These are phyloP conservation scores for Phytopythium aichiense DNA, from an alignment of 352 stramenopile genomes.

Conservation along the genomic window DNA sequence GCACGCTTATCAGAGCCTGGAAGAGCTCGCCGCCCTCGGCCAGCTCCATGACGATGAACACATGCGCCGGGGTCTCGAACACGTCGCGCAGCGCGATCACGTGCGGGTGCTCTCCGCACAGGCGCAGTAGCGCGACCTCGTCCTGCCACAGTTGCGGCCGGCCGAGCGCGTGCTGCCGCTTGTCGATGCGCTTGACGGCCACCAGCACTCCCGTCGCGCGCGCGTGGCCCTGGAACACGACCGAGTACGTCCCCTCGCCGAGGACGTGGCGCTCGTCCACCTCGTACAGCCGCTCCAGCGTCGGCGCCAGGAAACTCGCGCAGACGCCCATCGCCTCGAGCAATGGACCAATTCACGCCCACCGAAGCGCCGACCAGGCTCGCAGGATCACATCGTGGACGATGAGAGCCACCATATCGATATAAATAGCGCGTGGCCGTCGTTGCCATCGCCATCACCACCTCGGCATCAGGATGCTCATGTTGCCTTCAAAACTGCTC, in stretches of 20 bases:
- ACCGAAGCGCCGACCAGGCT: not conserved
- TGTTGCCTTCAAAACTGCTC: not conserved
- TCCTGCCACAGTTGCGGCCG: conserved; percentile 28
- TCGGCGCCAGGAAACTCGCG: conserved; percentile 25
- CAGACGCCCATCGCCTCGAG: conserved; percentile 35
- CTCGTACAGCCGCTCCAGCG: conserved; percentile 34
- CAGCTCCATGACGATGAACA: conserved; percentile 60
- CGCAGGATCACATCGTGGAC: not conserved
- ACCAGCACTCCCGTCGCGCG: conserved; percentile 28
- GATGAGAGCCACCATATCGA: not conserved
- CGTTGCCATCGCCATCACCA: not conserved
- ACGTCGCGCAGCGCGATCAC: conserved; percentile 50
- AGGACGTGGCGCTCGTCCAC: conserved; percentile 39
- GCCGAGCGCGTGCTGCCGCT: conserved; percentile 13
- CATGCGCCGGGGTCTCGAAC: conserved; percentile 42
- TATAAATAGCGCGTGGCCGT: not conserved
- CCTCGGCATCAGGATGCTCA: not conserved
- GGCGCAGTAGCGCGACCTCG: conserved; percentile 44
- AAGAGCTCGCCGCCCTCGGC: conserved; percentile 65
- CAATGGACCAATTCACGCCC: not conserved
- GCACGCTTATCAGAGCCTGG: conserved; percentile 50
- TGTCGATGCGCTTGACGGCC: conserved; percentile 65
- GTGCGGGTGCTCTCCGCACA: conserved; percentile 48
- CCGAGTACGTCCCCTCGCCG: conserved; percentile 39
- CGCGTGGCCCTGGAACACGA: conserved; percentile 40